Evolutionary conservation across 495 filamentous ascomycete genomes (phyloP), one percentile per base, ranked within the genome.

Genomic region (Lasiosphaeria miniovina): DNA sequence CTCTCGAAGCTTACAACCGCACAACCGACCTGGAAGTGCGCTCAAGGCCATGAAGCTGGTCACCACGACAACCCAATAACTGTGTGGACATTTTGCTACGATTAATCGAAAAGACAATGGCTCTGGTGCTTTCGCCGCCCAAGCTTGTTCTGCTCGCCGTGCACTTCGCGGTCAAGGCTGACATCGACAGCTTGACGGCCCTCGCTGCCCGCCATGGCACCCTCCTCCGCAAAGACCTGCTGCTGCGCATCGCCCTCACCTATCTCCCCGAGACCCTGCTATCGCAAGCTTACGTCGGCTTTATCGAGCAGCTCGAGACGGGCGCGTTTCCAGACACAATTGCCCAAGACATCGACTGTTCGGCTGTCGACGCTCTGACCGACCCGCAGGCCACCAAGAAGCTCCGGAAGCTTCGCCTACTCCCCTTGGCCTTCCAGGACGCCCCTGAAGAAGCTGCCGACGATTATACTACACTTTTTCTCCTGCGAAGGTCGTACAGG

Each of bases 241-340:
- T 93, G 38, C 76, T 95, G 62, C 86, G 91, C 65, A 88, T 97
- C 53, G 74, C 96, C 60, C 80, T 97, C 59, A 95, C 88, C 55
- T 94, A 86, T 63, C 82, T 97, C 6, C 91, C 93, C 40, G 92
- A 94, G 69, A 89, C 82, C 52, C 75, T 84, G 10, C 83, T 84
- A 14, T 88, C 91, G 34, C 77, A 71, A 31, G 64, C 75, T 41
- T 96, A 96, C 68, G 78, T 81, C 10, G 69, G 76, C 14, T 79
- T 89, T 41, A 65, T 93, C 7, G 71, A 81, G 43, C 75, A 82
- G 36, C 71, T 92, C 61, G 76, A 74, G 7, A 70, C 72, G 11
- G 78, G 80, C 17, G 61, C 74, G 4, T 62, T 77, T 11, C 61
- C 68, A 14, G 61, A 73, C 36, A 54, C 64, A 1, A 33, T 64